Conservation (phyloP, 2,329 filamentous ascomycete genomes). For the Beauveria brongniartii region DNA sequence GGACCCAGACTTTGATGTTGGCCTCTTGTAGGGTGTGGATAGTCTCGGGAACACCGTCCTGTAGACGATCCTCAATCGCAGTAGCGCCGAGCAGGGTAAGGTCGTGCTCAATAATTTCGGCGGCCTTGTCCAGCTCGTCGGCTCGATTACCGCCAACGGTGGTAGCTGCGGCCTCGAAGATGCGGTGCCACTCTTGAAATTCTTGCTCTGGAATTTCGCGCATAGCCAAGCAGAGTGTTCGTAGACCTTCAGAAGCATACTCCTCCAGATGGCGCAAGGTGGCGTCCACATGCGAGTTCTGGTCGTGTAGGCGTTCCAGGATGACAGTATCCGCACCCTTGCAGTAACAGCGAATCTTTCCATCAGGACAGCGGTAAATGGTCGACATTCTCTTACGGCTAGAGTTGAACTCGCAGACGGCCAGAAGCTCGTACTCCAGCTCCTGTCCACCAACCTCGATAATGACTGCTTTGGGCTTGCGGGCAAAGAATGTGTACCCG, state of each 20-base stretch:
- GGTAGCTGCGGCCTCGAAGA: slow-evolving; percentile 81
- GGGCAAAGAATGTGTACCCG: slow-evolving; percentile 83
- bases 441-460: slow-evolving; percentile 67
- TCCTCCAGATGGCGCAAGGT: slow-evolving; percentile 96
- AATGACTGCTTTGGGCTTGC: slow-evolving; percentile 82
- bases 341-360: slow-evolving; percentile 86
- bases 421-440: slow-evolving; percentile 80
- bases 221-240: slow-evolving; percentile 91
- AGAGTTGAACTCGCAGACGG: slow-evolving; percentile 99
- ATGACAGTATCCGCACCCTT: slow-evolving; percentile 99
- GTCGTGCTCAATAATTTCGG: slow-evolving; percentile 89
- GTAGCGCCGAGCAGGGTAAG: slow-evolving; percentile 89
- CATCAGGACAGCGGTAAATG: slow-evolving; percentile 92
- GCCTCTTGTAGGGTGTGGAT: slow-evolving; percentile 95
- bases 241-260: slow-evolving; percentile 90
- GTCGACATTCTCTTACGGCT: slow-evolving; percentile 91
- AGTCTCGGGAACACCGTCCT: slow-evolving; percentile 95
- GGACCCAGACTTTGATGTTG: slow-evolving; percentile 96
- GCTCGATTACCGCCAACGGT: slow-evolving; percentile 88
- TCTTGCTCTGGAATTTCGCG: slow-evolving; percentile 86
- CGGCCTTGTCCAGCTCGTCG: slow-evolving; percentile 93
- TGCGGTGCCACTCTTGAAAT: slow-evolving; percentile 75
- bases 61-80: slow-evolving; percentile 92
- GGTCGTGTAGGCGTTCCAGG: slow-evolving; percentile 73
- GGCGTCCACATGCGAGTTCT: slow-evolving; percentile 81